phyloP scores from a whole-genome alignment of 805 yeast genomes.

The Suhomyces canberraensis region DNA sequence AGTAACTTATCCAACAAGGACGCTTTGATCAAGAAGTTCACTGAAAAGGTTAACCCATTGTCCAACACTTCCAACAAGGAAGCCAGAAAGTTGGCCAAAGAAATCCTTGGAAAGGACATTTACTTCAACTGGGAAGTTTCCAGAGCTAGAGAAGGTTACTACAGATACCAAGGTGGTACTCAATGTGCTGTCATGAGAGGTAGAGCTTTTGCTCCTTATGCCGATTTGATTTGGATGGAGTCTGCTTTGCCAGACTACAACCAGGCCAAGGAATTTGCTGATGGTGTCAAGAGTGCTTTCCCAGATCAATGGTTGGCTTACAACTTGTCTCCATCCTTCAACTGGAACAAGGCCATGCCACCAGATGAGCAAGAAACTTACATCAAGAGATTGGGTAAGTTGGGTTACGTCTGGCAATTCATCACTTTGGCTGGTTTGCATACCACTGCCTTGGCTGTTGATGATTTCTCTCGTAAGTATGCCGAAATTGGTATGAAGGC shows the following conservation, averaged over 20 bases:
- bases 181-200: constrained; percentile 97
- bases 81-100: constrained; percentile 72
- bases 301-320: constrained; percentile 97
- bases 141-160: constrained; percentile 95
- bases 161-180: constrained; percentile 94
- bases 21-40: constrained; percentile 61
- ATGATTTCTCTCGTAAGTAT: constrained; percentile 76
- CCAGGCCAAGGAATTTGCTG: constrained; percentile 93
- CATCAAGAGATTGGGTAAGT: constrained; percentile 77
- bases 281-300: constrained; percentile 74
- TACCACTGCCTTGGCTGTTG: constrained; percentile 89
- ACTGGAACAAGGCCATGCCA: constrained; percentile 95
- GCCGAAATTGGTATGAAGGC: constrained; percentile 90
- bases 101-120: constrained; percentile 75
- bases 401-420: constrained; percentile 97
- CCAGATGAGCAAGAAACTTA: constrained; percentile 85
- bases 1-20: constrained; percentile 60
- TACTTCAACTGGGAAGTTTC: constrained; percentile 94
- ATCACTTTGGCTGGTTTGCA: constrained; percentile 96
- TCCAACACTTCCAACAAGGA: constrained; percentile 73
- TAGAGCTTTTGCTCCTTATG: constrained; percentile 90
- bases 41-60: constrained; percentile 67
- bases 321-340: constrained; percentile 95
- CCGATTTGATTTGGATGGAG: constrained; percentile 98
- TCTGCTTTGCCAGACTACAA: constrained; percentile 88